Evolutionary conservation across 1,284 basidiomycete species (phyloP).

Genomic region (Cutaneotrichosporon cavernicola): DNA sequence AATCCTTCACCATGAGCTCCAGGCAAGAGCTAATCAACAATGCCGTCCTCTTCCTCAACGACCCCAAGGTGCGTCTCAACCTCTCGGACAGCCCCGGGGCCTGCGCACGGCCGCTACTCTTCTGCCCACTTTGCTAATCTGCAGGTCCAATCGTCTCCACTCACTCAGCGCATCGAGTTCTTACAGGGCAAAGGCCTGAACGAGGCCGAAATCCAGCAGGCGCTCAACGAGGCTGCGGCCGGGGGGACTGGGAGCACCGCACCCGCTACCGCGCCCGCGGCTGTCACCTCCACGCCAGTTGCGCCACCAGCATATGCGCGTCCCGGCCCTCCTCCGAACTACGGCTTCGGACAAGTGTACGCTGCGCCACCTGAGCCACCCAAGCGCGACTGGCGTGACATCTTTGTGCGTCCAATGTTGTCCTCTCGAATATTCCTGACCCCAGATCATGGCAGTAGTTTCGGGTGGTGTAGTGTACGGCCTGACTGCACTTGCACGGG

Average conservation of each 20-base stretch:
- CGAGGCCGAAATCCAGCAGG: conserved; percentile 80
- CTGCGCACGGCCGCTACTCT: neutral
- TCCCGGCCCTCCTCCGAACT: conserved; percentile 26
- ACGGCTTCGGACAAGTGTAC: conserved; percentile 34
- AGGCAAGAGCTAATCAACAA: conserved; percentile 72
- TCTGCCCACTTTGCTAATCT: neutral
- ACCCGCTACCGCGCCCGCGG: neutral
- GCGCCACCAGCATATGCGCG: conserved; percentile 47
- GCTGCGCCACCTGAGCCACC: conserved; percentile 53
- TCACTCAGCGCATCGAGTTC: conserved; percentile 86
- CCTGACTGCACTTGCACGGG: conserved; percentile 78
- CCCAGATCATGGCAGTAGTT: conserved; percentile 86
- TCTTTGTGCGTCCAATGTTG: conserved; percentile 66
- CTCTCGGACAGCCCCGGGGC: neutral
- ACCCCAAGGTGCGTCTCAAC: conserved; percentile 53
- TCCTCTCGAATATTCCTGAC: conserved; percentile 1
- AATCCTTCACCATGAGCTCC: conserved; percentile 18
- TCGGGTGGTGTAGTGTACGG: conserved; percentile 88
- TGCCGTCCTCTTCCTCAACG: conserved; percentile 75
- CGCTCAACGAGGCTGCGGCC: conserved; percentile 62
- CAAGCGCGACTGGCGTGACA: conserved; percentile 83
- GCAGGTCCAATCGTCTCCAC: conserved; percentile 63
- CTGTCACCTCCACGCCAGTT: conserved; percentile 25
- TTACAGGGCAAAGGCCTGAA: conserved; percentile 90
- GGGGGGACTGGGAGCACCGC: conserved; percentile 2